Evolutionary conservation across 2,329 filamentous ascomycete genomes (phyloP).

Genomic region (Colletotrichum acutatum): DNA sequence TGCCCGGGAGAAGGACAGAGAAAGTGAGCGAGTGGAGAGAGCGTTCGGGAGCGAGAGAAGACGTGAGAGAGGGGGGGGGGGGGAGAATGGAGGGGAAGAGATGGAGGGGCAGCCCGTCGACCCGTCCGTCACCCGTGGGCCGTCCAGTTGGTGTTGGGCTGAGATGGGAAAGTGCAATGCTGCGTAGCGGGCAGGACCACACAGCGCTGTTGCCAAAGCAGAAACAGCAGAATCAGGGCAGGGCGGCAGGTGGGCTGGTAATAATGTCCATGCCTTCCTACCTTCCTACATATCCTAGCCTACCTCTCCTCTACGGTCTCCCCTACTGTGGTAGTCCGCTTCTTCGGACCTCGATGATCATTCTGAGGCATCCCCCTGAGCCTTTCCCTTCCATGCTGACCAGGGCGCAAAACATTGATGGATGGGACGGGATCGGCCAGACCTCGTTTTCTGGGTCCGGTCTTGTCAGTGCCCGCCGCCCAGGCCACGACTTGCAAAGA

Average conservation of each 20-base stretch:
- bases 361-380: not conserved
- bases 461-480: conserved; percentile 15
- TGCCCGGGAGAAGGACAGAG: conserved; percentile 25
- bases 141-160: conserved; percentile 17
- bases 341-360: not conserved
- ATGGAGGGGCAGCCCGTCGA: conserved; percentile 19
- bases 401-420: not conserved
- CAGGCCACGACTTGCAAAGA: not conserved
- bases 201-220: not conserved
- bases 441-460: conserved; percentile 3
- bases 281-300: not conserved
- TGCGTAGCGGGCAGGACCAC: not conserved
- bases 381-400: not conserved
- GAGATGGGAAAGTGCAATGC: conserved; percentile 12
- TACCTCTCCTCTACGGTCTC: not conserved
- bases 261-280: not conserved
- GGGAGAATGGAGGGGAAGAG: conserved; percentile 4
- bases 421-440: not conserved
- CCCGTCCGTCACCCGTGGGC: not conserved
- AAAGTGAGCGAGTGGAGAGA: conserved; percentile 11
- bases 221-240: not conserved
- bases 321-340: too few relatives aligned
- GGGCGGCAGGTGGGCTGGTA: not conserved
- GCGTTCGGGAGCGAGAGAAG: conserved; percentile 6
- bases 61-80: not conserved